Evolutionary conservation across 2,329 filamentous ascomycete genomes (phyloP).

Genomic region (Xylaria sp.): DNA sequence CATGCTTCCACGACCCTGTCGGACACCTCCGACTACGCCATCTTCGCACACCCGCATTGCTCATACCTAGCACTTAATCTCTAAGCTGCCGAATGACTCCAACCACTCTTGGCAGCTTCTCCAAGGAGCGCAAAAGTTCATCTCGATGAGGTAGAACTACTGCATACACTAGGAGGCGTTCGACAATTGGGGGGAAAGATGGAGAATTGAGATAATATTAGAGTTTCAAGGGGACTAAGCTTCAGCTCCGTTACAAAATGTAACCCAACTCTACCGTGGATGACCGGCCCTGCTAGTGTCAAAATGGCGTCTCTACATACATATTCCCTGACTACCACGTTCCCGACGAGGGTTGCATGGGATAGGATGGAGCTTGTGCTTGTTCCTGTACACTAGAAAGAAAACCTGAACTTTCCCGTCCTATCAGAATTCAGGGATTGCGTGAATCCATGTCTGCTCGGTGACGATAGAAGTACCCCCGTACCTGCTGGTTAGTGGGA

Average conservation of each 20-base stretch:
- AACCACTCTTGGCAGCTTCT: background rate
- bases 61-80: background rate
- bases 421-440: background rate
- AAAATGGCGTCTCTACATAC: too few relatives aligned
- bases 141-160: background rate
- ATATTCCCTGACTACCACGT: constrained; percentile 13
- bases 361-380: background rate
- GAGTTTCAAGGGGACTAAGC: background rate
- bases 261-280: background rate
- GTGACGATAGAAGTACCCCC: background rate
- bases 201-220: background rate
- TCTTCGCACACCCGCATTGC: background rate
- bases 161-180: too few relatives aligned
- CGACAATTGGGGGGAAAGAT: background rate
- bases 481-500: too few relatives aligned
- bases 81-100: background rate
- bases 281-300: too few relatives aligned
- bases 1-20: background rate
- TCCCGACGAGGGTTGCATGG: background rate
- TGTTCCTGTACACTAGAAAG: too few relatives aligned
- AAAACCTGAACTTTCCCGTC: background rate
- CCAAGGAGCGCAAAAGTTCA: background rate
- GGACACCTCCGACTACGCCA: background rate
- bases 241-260: background rate
- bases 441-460: background rate